Evolutionary conservation across 2,329 filamentous ascomycete species (phyloP).

Genomic region (Pseudomassariella vexata): DNA sequence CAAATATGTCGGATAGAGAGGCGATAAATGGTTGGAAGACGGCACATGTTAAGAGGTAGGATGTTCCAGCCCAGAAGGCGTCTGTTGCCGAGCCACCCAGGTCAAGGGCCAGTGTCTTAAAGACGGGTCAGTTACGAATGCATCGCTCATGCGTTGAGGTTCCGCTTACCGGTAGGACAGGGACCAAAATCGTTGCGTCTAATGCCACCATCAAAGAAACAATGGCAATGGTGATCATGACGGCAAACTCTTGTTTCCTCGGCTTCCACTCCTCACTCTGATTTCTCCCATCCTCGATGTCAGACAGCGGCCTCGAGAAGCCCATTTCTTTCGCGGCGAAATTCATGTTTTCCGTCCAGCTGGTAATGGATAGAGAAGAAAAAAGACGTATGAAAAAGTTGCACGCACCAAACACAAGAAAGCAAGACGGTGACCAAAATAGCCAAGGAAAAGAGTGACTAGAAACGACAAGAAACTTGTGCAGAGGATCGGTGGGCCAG

Average conservation of each 20-base stretch:
- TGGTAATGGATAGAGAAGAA: too few species aligned
- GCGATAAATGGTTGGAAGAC: conserved; percentile 36
- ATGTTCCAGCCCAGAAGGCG: conserved; percentile 43
- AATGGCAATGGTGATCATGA: conserved; percentile 33
- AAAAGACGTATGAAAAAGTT: too few species aligned
- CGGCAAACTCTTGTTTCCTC: conserved; percentile 30
- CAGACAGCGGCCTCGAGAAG: too few species aligned
- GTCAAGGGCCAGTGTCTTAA: conserved; percentile 26
- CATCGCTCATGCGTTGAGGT: neutral
- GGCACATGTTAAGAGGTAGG: conserved; percentile 37
- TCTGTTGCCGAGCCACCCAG: conserved; percentile 27
- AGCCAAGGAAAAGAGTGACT: too few species aligned
- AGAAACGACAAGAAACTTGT: too few species aligned
- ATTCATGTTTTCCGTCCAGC: too few species aligned
- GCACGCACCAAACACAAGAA: too few species aligned
- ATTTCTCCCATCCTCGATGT: too few species aligned
- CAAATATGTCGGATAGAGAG: conserved; percentile 39
- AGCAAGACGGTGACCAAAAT: too few species aligned
- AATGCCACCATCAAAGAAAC: conserved; percentile 42
- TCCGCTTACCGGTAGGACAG: conserved; percentile 33
- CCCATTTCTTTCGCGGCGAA: too few species aligned
- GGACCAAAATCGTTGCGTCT: conserved; percentile 40
- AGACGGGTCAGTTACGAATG: neutral
- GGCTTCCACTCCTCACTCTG: too few species aligned
- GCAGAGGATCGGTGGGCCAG: too few species aligned